Base-by-base conservation (phyloP, 2,329 filamentous ascomycete genomes). In the Aphanocladium album region DNA sequence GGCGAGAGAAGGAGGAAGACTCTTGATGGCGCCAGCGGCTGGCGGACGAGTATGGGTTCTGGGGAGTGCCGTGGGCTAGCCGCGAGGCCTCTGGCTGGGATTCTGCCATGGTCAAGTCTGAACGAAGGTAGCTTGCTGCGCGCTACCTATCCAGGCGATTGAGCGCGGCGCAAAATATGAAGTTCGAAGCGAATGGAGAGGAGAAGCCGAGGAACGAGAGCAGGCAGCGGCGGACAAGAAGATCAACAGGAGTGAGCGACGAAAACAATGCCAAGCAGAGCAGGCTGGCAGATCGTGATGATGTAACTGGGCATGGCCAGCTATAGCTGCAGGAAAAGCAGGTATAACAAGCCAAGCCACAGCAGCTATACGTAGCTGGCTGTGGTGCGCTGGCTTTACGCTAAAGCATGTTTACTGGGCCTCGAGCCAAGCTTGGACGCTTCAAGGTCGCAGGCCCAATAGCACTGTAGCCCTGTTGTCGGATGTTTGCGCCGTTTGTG, bases 11-110 rank as follows among this genome's bases (percentile, higher is more conserved):
- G 37, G 82, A 76, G 14, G 76, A 75, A 1, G 85, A 87, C 69
- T 88, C 85, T 69, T 87, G 82, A 68, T 88, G 85, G 60, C 85
- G 81, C 85, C 85, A 88, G 66, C 76, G 77, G 68, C 75, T 85
- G 45, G 79, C 67, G 9, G 84, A 87, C 41, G 80, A 79, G 68
- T 87, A 74, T 2, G 81, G 82, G 67, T 86, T 85, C 61, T 61
- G 52, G 23, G 59, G 59, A 0, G 57, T 60, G 49, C 57, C 57
- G 30, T 60, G 57, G 9, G 49, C 47, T 33, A 19, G 43, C 12
- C 8, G 35, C 56, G 53, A 33, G 17, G 27, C 11, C 30, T 56
- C 39, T 7, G 53, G 14, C n/a, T 47, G 41, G 11, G 30, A 16
- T n/a, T 16, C 11, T 12, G 53, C 8, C 53, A 56, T 56, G 41